Conservation (phyloP, 2,329 filamentous ascomycete genomes). For the Verticillium zaregamsianum region DNA sequence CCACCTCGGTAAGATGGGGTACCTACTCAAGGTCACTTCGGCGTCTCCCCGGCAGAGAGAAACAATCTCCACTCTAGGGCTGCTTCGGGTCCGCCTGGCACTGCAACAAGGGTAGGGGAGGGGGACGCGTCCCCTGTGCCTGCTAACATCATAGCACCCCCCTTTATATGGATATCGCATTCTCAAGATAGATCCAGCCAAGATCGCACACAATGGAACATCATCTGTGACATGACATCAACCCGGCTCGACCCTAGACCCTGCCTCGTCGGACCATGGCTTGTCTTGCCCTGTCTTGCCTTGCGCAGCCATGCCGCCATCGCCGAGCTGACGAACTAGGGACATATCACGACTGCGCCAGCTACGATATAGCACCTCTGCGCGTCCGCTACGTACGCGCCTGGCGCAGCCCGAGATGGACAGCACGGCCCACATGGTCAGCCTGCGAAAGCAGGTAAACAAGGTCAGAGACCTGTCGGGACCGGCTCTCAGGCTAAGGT, state of each 20-base stretch:
- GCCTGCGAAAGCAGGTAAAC: no score
- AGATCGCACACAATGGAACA: not conserved
- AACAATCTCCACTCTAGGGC: not conserved
- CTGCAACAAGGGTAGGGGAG: not conserved
- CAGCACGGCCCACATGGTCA: no score
- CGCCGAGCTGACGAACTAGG: no score
- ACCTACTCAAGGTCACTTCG: not conserved
- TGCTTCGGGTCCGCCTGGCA: not conserved
- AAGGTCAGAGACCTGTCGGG: no score
- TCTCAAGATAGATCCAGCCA: not conserved
- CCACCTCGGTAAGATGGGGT: not conserved
- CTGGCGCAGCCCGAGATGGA: no score
- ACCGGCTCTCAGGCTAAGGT: not conserved
- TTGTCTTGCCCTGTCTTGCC: not conserved
- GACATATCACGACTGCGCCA: no score
- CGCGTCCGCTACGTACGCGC: no score
- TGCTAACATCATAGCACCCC: not conserved
- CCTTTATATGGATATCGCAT: not conserved
- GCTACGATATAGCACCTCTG: no score
- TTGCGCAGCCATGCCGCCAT: not conserved
- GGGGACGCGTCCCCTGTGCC: not conserved
- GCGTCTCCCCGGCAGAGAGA: not conserved
- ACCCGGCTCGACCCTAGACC: not conserved
- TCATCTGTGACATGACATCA: not conserved
- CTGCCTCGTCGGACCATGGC: not conserved